Conservation (phyloP, 192 early-diverging fungal genomes). For the Coemansia javaensis region DNA sequence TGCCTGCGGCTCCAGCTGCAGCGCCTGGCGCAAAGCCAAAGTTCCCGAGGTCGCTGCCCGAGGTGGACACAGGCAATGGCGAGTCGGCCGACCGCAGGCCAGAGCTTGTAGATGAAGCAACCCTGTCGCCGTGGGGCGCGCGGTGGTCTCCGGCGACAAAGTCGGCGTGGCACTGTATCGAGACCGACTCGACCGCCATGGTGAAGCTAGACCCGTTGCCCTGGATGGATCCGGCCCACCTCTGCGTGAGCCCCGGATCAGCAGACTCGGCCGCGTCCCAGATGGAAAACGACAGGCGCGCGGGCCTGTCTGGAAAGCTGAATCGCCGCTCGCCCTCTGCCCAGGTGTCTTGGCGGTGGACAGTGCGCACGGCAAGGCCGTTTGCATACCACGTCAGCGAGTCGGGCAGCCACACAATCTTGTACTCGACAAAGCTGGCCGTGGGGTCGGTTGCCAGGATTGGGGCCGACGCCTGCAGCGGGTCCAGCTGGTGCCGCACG, state of each 20-base stretch:
- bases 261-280: slow-evolving; percentile 53
- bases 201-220: slow-evolving; percentile 38
- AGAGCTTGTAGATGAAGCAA: neutral
- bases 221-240: slow-evolving; percentile 45
- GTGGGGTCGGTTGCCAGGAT: slow-evolving; percentile 32
- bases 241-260: slow-evolving; percentile 42
- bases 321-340: slow-evolving; percentile 40
- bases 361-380: slow-evolving; percentile 50
- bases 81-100: neutral
- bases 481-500: slow-evolving; percentile 43
- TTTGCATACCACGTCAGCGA: slow-evolving; percentile 56
- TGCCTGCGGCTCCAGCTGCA: neutral
- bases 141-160: slow-evolving; percentile 5
- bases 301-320: slow-evolving; percentile 48
- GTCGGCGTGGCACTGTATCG: slow-evolving; percentile 52
- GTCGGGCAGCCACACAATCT: slow-evolving; percentile 60
- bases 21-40: slow-evolving; percentile 23
- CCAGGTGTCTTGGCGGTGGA: slow-evolving; percentile 50
- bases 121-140: neutral
- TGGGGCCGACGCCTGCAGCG: slow-evolving; percentile 11
- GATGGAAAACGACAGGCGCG: slow-evolving; percentile 55
- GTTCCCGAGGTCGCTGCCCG: slow-evolving; percentile 23
- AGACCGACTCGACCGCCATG: slow-evolving; percentile 50
- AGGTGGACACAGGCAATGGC: slow-evolving; percentile 2
- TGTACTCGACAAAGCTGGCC: slow-evolving; percentile 51